A percentile compares a stretch with the other conserved stretches of the same genome.
Conservation (phyloP, 2,329 filamentous ascomycete genomes). For the Botrytis paeoniae region DNA sequence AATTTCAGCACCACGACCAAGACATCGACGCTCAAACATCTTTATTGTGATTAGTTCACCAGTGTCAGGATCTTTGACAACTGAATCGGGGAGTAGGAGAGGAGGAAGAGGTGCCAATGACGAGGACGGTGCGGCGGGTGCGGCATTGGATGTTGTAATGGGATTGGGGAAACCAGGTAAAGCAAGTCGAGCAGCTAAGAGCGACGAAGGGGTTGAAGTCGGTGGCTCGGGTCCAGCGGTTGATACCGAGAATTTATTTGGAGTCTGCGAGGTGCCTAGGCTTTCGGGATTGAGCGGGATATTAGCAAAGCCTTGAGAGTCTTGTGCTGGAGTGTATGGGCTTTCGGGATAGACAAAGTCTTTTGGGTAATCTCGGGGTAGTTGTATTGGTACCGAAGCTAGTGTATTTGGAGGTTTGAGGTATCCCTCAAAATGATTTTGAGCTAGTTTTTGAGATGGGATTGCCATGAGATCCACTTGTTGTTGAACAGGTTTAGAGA, state of each 20-base stretch:
- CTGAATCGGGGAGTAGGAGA: background rate
- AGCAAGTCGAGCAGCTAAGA: background rate
- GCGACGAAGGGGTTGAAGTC: background rate
- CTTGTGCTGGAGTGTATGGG: background rate
- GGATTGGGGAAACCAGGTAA: background rate
- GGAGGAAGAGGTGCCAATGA: background rate
- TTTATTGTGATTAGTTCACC: conserved; percentile 7
- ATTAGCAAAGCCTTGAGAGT: background rate
- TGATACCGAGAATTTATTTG: background rate
- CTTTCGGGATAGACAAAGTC: background rate
- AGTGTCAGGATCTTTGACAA: background rate
- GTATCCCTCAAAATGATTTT: background rate
- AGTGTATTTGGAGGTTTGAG: background rate
- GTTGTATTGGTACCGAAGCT: background rate
- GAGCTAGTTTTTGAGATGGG: background rate
- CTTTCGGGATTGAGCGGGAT: no score
- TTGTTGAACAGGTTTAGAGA: background rate
- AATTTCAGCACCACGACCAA: background rate
- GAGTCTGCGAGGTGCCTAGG: background rate
- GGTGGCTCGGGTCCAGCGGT: background rate
- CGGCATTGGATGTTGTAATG: background rate
- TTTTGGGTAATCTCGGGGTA: background rate
- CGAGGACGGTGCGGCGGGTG: no score
- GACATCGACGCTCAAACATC: conserved; percentile 3
- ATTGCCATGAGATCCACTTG: background rate